Conservation (phyloP, 2,329 filamentous ascomycete genomes). For the Fusarium paranaense region DNA sequence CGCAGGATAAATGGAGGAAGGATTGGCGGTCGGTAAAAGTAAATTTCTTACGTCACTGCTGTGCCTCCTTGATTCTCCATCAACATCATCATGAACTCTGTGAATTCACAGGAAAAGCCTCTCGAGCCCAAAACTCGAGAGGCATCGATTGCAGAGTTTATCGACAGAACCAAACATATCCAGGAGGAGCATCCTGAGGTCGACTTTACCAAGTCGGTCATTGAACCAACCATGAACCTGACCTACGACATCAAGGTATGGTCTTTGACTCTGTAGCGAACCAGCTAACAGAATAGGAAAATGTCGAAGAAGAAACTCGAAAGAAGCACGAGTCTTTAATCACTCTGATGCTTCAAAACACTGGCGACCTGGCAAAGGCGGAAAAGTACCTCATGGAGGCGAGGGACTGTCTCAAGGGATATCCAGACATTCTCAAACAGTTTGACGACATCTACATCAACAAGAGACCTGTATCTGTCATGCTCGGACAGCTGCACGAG, state of each 20-base stretch:
- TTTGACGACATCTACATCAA: constrained; percentile 38
- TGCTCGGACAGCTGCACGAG: constrained; percentile 30
- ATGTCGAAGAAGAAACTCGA: constrained; percentile 10
- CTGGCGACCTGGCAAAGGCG: constrained; percentile 20
- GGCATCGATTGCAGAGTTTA: constrained; percentile 32
- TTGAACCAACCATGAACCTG: constrained; percentile 37
- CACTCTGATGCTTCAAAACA: constrained; percentile 28
- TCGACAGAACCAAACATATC: constrained; percentile 18
- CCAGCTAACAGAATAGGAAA: constrained; percentile 13
- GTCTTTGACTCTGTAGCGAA: accelerated
- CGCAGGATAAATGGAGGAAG: not conserved
- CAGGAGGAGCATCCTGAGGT: constrained; percentile 30
- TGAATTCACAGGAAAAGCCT: not conserved
- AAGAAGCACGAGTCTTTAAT: constrained; percentile 24
- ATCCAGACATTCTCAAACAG: constrained; percentile 25
- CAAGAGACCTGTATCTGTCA: constrained; percentile 24
- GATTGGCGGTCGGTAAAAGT: not conserved
- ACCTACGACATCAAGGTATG: constrained; percentile 34
- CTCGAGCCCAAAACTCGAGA: constrained; percentile 20
- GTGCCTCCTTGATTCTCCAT: constrained; percentile 4
- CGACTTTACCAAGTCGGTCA: constrained; percentile 27
- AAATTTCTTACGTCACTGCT: constrained; percentile 10
- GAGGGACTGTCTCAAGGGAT: constrained; percentile 26
- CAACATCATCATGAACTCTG: not conserved
- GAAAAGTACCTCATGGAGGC: constrained; percentile 36